Base-by-base conservation (phyloP, 257 asterid genomes). In the Nemophila menziesii region DNA sequence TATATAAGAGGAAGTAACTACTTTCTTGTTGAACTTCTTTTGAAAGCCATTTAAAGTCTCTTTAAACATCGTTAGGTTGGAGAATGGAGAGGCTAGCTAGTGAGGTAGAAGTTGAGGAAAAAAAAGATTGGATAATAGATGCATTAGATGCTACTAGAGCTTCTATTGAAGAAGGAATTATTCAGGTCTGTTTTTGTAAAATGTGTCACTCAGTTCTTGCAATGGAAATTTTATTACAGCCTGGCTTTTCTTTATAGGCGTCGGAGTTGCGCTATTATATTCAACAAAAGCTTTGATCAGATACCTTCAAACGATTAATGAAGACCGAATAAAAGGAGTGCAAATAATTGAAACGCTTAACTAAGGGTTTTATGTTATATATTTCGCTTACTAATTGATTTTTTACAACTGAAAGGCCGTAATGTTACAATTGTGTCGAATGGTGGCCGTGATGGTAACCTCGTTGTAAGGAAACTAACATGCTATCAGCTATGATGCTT, bases 11-110 rank as follows among this genome's bases (percentile, higher is more conserved):
- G n/a, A n/a, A n/a, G n/a, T n/a, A n/a, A n/a, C n/a, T n/a, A n/a
- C n/a, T n/a, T n/a, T n/a, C n/a, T n/a, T n/a, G n/a, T n/a, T n/a
- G n/a, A n/a, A n/a, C n/a, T n/a, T n/a, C n/a, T n/a, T n/a, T n/a
- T n/a, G n/a, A n/a, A n/a, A n/a, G n/a, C n/a, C n/a, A n/a, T n/a
- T n/a, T n/a, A n/a, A n/a, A n/a, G n/a, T n/a, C n/a, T n/a, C n/a
- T n/a, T n/a, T n/a, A n/a, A n/a, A n/a, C n/a, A n/a, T n/a, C n/a
- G n/a, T n/a, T n/a, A n/a, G n/a, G n/a, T 22, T 19, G 12, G 20
- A 86, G 96, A 94, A 81, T 46, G 96, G 96, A 47, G 96, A 94
- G 36, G 80, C 79, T 33, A n/a, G n/a, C n/a, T n/a, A 86, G 94
- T 53, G 94, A 86, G 57, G 63, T 67, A 27, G 96, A 86, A 62